Evolutionary conservation across 169 alveolate species (phyloP).

Genomic region (Plasmodium malariae): DNA sequence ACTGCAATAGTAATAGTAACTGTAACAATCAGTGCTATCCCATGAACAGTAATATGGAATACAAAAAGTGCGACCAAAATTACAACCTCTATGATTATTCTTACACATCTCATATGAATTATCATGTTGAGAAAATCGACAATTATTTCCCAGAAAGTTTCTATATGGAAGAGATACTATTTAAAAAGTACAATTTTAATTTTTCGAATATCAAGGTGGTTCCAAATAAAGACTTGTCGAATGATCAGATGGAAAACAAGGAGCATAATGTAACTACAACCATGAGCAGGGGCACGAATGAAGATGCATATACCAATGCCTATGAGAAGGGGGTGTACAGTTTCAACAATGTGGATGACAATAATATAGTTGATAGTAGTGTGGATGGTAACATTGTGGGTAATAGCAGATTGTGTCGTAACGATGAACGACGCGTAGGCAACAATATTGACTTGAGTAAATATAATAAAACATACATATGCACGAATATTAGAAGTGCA

Average conservation of each 20-base stretch:
- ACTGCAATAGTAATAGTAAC: not conserved
- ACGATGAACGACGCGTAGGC: too few species aligned
- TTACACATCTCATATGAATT: slow-evolving; percentile 20
- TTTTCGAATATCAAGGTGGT: slow-evolving; percentile 22
- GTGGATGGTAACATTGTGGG: not conserved
- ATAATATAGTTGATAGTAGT: not conserved
- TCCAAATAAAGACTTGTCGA: slow-evolving; percentile 16
- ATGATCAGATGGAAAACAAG: not conserved
- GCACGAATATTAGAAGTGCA: not conserved
- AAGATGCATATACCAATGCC: not conserved
- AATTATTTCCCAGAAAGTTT: slow-evolving; percentile 36
- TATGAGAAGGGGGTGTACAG: not conserved
- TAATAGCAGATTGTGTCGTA: too few species aligned
- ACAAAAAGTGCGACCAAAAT: not conserved
- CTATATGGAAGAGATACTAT: slow-evolving; percentile 64
- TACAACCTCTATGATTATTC: slow-evolving; percentile 59
- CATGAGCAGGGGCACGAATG: not conserved
- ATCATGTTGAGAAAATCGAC: slow-evolving; percentile 38
- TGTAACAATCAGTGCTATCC: not conserved
- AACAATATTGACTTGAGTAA: not conserved
- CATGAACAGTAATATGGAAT: not conserved
- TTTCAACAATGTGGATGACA: not conserved
- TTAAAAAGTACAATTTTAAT: slow-evolving; percentile 57
- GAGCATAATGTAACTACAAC: not conserved
- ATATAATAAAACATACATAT: not conserved